Conservation (phyloP, 2,329 filamentous ascomycete species). For the Microdochium paspali region DNA sequence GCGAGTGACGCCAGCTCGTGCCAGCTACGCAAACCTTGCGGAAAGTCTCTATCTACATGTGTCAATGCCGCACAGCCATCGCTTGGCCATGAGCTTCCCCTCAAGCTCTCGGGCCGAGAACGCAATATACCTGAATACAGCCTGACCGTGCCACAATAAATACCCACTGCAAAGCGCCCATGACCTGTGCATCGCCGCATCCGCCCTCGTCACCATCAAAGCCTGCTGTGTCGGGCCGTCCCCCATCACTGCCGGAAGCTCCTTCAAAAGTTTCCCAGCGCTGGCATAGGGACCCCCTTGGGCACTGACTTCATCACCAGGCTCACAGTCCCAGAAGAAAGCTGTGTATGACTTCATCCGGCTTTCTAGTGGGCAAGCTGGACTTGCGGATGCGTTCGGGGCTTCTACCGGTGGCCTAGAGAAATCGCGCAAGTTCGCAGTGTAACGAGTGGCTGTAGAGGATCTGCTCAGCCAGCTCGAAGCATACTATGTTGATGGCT, state of each 20-base stretch:
- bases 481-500: neutral
- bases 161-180: neutral
- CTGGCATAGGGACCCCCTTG: neutral
- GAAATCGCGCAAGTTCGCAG: neutral
- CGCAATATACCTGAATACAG: neutral
- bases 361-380: neutral
- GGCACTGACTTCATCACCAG: neutral
- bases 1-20: too few species aligned
- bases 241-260: neutral
- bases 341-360: neutral
- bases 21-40: neutral
- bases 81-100: neutral
- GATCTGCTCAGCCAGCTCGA: neutral
- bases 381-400: neutral
- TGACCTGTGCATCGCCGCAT: neutral
- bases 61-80: neutral
- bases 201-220: neutral
- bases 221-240: neutral
- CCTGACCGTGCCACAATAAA: neutral
- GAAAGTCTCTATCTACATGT: neutral
- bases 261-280: neutral
- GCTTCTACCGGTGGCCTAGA: neutral
- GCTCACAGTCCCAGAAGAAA: neutral
- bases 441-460: neutral
- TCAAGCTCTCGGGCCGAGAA: neutral